Percentiles rank a stretch among this genome's conserved stretches.
phyloP scores from a whole-genome alignment of 768 basidiomycete species.

The Xerocomellus intermedius region DNA sequence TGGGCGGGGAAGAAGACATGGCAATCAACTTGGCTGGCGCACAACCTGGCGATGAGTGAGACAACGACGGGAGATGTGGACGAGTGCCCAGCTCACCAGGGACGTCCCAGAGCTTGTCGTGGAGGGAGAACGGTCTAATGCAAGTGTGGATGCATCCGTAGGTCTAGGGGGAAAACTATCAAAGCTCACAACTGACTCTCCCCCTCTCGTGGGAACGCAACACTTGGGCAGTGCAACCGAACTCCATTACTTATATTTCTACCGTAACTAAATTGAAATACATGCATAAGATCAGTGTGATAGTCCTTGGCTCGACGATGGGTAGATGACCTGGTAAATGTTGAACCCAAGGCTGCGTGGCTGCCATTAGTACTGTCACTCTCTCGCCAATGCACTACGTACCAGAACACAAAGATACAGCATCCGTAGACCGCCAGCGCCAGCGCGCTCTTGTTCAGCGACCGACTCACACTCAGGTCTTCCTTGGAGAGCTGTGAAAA shows the following conservation, averaged over 20 bases:
- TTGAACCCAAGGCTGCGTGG: constrained; percentile 69
- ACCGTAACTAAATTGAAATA: background rate
- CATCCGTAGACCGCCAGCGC: constrained; percentile 73
- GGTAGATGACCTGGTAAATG: constrained; percentile 60
- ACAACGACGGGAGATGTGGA: constrained; percentile 3
- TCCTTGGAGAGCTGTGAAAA: constrained; percentile 60
- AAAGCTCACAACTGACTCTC: background rate
- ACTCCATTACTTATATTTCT: background rate
- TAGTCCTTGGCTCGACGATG: constrained; percentile 12
- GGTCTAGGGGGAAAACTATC: constrained; percentile 31
- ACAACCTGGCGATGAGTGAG: constrained; percentile 1
- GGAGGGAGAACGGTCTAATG: constrained; percentile 16
- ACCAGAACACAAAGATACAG: constrained; percentile 88
- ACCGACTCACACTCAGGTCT: constrained; percentile 51
- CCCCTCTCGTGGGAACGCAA: constrained; percentile 27
- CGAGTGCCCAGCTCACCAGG: background rate
- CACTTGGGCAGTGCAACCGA: constrained; percentile 3
- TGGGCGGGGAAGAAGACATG: constrained; percentile 13
- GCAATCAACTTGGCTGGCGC: constrained; percentile 7
- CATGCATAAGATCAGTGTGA: background rate
- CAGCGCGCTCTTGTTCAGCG: constrained; percentile 60
- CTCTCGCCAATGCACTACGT: constrained; percentile 30
- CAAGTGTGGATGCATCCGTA: constrained; percentile 27
- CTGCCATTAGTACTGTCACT: constrained; percentile 4
- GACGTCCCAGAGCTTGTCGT: constrained; percentile 10